A percentile compares a stretch with the other conserved stretches of the same genome.
Conservation (phyloP, 352 stramenopile species). For the Phytophthora rubi region DNA sequence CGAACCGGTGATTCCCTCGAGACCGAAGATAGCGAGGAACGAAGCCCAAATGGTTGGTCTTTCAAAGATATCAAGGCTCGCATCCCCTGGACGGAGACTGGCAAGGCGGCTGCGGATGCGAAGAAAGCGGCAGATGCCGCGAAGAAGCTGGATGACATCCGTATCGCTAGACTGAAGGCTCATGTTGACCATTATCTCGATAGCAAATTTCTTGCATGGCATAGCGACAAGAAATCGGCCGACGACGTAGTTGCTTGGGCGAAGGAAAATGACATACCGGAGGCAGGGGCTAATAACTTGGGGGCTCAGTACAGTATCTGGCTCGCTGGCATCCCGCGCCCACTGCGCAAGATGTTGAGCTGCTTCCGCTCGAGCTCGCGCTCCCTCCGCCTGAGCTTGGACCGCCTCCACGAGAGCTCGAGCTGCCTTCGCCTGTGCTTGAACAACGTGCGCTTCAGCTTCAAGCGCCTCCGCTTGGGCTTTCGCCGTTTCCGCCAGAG, state of each 20-base stretch:
- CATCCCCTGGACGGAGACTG: neutral
- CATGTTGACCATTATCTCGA: neutral
- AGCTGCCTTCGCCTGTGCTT: conserved; percentile 1
- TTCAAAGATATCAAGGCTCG: neutral
- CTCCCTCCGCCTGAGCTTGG: conserved; percentile 2
- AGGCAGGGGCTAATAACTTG: neutral
- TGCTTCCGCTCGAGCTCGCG: neutral
- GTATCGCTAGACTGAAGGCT: neutral
- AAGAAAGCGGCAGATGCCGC: neutral
- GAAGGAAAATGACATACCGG: neutral
- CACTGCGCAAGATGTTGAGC: neutral
- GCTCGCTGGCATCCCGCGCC: neutral
- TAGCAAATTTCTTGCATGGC: neutral
- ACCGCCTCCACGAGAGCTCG: neutral
- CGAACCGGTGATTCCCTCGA: neutral
- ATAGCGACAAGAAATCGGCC: too few species aligned
- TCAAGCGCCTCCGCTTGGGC: neutral
- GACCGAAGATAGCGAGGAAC: neutral
- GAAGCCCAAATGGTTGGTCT: neutral
- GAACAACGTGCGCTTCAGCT: conserved; percentile 2
- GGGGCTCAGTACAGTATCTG: too few species aligned
- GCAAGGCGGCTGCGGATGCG: neutral
- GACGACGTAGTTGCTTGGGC: too few species aligned
- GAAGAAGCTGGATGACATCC: neutral
- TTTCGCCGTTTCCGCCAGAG: neutral